A percentile compares a stretch with the other conserved stretches of the same genome.
phyloP scores from a whole-genome alignment of 2,329 filamentous ascomycete species.

The Beauveria asiatica region DNA sequence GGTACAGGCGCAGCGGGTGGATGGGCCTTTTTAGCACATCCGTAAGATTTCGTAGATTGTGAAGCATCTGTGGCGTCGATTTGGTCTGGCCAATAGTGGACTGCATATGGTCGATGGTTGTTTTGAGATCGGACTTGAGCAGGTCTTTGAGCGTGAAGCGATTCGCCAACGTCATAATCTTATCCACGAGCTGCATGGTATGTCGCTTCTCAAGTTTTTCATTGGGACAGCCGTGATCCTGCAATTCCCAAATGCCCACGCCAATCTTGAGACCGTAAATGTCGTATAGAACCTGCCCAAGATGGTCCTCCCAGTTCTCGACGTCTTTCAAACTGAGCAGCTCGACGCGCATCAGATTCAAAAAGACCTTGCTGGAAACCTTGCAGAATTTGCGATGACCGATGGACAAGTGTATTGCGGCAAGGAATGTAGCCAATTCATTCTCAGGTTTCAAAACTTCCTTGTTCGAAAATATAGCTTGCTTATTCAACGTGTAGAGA shows the following conservation, averaged over 20 bases:
- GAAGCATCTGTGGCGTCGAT: conserved; percentile 68
- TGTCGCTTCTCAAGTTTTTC: conserved; percentile 74
- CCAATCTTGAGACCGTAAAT: conserved; percentile 74
- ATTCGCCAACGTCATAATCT: conserved; percentile 71
- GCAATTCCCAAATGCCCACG: conserved; percentile 54
- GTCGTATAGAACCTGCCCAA: conserved; percentile 78
- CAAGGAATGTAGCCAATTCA: conserved; percentile 70
- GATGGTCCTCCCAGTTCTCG: conserved; percentile 76
- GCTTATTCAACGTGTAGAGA: conserved; percentile 71
- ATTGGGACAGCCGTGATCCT: conserved; percentile 70
- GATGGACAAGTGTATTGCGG: conserved; percentile 73
- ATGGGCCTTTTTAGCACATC: conserved; percentile 77
- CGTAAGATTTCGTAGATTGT: conserved; percentile 77
- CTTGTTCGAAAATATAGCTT: conserved; percentile 61
- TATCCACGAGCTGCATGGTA: conserved; percentile 73
- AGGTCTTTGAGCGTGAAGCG: conserved; percentile 85
- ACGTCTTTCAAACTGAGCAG: conserved; percentile 67
- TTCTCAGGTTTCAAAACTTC: conserved; percentile 59
- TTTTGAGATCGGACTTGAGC: conserved; percentile 82
- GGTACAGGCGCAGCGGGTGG: conserved; percentile 70
- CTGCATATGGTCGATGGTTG: conserved; percentile 88
- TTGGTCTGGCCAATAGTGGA: conserved; percentile 74
- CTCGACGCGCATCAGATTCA: conserved; percentile 83
- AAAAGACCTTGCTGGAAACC: conserved; percentile 73
- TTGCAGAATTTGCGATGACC: conserved; percentile 83